Conservation (phyloP, 371 early-diverging fungal genomes). For the Nematocida parisii region DNA sequence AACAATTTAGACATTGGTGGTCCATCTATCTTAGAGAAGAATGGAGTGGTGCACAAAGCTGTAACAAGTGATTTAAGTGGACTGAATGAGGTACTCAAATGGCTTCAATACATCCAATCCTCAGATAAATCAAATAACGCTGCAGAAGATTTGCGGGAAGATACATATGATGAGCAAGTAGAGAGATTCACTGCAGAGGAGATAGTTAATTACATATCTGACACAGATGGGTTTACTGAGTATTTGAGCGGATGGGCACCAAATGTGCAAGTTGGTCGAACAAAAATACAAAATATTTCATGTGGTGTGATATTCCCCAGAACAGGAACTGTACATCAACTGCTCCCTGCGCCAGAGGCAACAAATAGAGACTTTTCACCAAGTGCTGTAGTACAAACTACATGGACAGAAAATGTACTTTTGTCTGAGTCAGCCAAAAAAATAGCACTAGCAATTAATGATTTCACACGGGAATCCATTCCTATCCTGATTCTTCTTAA, state of each 20-base stretch:
- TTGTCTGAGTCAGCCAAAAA: conserved; percentile 94
- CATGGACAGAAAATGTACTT: conserved; percentile 94
- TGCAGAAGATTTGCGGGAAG: background rate
- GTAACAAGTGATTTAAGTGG: conserved; percentile 87
- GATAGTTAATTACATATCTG: conserved; percentile 80
- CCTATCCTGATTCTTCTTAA: conserved; percentile 95
- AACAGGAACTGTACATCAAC: conserved; percentile 86
- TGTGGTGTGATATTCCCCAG: conserved; percentile 94
- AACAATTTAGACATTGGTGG: conserved; percentile 95
- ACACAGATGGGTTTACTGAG: conserved; percentile 81
- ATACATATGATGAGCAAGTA: background rate
- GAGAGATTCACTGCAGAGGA: conserved; percentile 50
- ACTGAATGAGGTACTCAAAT: conserved; percentile 81
- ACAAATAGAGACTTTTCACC: background rate
- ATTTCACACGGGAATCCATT: conserved; percentile 92
- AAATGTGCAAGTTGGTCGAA: conserved; percentile 82
- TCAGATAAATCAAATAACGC: background rate
- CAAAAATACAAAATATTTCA: conserved; percentile 73
- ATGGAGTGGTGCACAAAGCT: conserved; percentile 89
- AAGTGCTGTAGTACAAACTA: conserved; percentile 62
- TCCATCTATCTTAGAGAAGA: conserved; percentile 92
- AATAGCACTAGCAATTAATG: conserved; percentile 91
- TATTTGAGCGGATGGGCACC: conserved; percentile 74
- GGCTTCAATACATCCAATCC: conserved; percentile 72
- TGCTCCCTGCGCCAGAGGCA: conserved; percentile 67